phyloP scores from a whole-genome alignment of 352 stramenopile genomes.

The Elongisporangium prolatum region DNA sequence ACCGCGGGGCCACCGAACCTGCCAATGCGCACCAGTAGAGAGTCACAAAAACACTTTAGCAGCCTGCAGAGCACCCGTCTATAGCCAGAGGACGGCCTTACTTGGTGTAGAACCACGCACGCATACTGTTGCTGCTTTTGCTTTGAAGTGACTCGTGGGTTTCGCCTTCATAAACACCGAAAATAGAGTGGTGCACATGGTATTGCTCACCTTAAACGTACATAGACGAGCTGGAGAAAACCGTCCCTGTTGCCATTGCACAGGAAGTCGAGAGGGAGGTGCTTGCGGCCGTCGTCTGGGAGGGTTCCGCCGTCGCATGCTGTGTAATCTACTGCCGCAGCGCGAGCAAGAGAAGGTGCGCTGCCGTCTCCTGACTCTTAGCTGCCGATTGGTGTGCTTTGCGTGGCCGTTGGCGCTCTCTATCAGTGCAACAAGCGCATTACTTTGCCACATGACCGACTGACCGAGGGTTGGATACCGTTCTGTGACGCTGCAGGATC shows the following conservation, averaged over 20 bases:
- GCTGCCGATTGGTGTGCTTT: not conserved
- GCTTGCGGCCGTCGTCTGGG: not conserved
- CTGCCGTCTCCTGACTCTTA: not conserved
- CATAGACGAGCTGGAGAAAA: not conserved
- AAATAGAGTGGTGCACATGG: not conserved
- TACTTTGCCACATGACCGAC: not conserved
- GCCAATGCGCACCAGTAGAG: not conserved
- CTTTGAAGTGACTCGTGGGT: not conserved
- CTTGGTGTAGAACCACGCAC: constrained; percentile 76
- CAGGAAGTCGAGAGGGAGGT: constrained; percentile 1
- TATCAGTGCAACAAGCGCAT: not conserved
- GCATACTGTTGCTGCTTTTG: constrained; percentile 27
- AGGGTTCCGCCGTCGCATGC: not conserved
- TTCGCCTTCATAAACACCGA: not conserved
- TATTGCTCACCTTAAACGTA: not conserved
- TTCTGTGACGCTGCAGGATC: not conserved
- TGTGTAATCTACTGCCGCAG: not conserved
- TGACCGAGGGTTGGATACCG: not conserved
- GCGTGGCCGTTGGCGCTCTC: not conserved
- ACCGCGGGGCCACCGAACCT: constrained; percentile 61
- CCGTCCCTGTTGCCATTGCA: constrained; percentile 1
- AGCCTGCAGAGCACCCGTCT: not conserved
- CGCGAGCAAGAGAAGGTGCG: not conserved
- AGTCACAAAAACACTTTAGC: not conserved
- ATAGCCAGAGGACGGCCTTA: constrained; percentile 10